phyloP scores from a whole-genome alignment of 495 filamentous ascomycete species.

The Penicillium maclennaniae region DNA sequence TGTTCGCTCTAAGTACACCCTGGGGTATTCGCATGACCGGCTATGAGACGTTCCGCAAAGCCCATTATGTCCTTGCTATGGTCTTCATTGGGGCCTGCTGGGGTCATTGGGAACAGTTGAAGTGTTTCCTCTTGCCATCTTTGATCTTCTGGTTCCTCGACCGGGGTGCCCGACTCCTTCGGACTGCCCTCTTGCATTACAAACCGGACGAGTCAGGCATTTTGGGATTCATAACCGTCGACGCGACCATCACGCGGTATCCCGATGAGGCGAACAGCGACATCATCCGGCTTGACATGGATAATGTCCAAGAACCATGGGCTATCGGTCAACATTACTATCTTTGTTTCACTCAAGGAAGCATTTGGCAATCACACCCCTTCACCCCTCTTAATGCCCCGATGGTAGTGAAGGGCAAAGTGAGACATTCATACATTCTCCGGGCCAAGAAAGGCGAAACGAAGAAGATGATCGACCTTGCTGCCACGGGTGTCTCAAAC shows the following conservation, averaged over 20 bases:
- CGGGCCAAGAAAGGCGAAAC: constrained; percentile 59
- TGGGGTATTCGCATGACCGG: constrained; percentile 57
- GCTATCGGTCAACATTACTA: constrained; percentile 63
- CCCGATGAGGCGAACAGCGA: constrained; percentile 47
- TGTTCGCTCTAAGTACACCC: constrained; percentile 52
- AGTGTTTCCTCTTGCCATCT: constrained; percentile 59
- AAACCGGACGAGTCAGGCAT: constrained; percentile 31
- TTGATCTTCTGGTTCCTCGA: constrained; percentile 56
- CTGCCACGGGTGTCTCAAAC: constrained; percentile 23
- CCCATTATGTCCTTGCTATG: constrained; percentile 60
- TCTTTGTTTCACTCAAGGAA: constrained; percentile 55
- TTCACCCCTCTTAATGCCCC: constrained; percentile 59
- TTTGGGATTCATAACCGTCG: constrained; percentile 38
- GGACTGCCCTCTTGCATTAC: constrained; percentile 52
- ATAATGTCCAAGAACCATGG: constrained; percentile 54
- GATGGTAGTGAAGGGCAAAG: constrained; percentile 21
- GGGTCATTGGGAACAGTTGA: constrained; percentile 60
- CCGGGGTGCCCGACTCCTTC: constrained; percentile 43
- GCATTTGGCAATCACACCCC: constrained; percentile 65
- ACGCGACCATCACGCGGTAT: constrained; percentile 47
- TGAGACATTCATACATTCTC: constrained; percentile 58
- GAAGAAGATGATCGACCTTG: constrained; percentile 44
- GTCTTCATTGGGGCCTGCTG: constrained; percentile 65
- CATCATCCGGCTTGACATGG: constrained; percentile 54
- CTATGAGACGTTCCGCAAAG: constrained; percentile 64